phyloP scores from a whole-genome alignment of 306 rosid species.

The Carpinus viminea region DNA sequence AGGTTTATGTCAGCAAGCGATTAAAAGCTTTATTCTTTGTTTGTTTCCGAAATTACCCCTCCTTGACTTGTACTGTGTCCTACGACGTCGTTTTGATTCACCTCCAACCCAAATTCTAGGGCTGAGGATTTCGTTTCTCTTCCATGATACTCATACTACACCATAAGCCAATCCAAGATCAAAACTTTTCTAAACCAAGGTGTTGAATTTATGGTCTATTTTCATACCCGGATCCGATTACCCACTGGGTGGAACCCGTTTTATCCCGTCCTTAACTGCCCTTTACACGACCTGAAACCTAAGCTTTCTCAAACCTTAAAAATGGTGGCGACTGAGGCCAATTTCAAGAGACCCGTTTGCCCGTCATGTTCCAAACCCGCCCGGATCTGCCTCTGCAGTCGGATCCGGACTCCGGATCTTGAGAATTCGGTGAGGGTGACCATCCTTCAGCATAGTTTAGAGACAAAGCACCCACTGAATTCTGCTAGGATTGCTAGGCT shows the following conservation, averaged over 20 bases:
- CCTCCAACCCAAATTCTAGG: not conserved
- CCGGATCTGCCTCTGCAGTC: constrained; percentile 72
- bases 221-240: constrained; percentile 23
- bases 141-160: not conserved
- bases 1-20: not conserved
- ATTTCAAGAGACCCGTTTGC: constrained; percentile 67
- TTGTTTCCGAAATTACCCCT: not conserved
- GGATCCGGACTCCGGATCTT: constrained; percentile 46
- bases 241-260: constrained; percentile 13
- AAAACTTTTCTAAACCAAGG: not conserved
- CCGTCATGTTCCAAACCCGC: constrained; percentile 73
- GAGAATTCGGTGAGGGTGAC: constrained; percentile 65
- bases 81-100: constrained; percentile 7
- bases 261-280: not conserved
- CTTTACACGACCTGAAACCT: constrained; percentile 8
- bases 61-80: not conserved
- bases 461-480: constrained; percentile 81
- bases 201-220: constrained; percentile 19
- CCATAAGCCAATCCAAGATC: not conserved
- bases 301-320: constrained; percentile 26
- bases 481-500: constrained; percentile 74
- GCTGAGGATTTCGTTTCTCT: not conserved
- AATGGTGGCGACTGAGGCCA: constrained; percentile 43
- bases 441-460: constrained; percentile 74
- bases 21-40: not conserved